A percentile compares a stretch with the other conserved stretches of the same genome.
phyloP scores from a whole-genome alignment of 805 yeast genomes.

The Scheffersomyces ergatensis region DNA sequence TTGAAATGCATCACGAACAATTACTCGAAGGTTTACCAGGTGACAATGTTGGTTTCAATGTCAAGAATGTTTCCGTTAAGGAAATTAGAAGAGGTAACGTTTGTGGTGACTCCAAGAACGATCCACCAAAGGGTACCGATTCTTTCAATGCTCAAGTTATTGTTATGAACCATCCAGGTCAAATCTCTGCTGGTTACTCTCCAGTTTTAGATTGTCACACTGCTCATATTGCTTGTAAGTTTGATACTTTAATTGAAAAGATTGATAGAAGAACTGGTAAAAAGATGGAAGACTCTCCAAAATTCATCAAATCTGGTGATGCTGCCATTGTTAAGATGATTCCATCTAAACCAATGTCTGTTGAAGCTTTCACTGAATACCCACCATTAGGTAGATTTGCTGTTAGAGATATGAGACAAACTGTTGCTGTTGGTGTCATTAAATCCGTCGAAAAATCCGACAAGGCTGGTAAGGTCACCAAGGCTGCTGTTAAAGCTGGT shows the following conservation, averaged over 20 bases:
- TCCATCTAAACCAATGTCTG: conserved; percentile 44
- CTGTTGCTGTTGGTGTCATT: conserved; percentile 99
- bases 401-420: conserved; percentile 99
- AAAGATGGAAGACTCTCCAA: conserved; percentile 30
- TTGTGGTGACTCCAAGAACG: conserved; percentile 86
- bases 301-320: conserved; percentile 37
- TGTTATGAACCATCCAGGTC: conserved; percentile 90
- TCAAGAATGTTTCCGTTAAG: conserved; percentile 86
- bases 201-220: conserved; percentile 93
- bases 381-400: conserved; percentile 48
- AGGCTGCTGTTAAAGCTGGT: conserved; percentile 48
- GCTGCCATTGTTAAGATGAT: conserved; percentile 42
- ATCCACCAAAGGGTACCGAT: conserved; percentile 77
- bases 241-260: conserved; percentile 76
- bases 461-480: conserved; percentile 50
- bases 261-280: conserved; percentile 73
- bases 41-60: conserved; percentile 89
- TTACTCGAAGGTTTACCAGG: conserved; percentile 81
- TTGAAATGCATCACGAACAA: conserved; percentile 85
- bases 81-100: conserved; percentile 93
- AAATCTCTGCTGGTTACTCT: conserved; percentile 85
- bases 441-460: conserved; percentile 56
- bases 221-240: conserved; percentile 89
- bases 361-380: conserved; percentile 44
- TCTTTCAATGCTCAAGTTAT: conserved; percentile 86